These are phyloP conservation scores for Leucocoprinus leucothites DNA, from an alignment of 768 basidiomycete genomes.

Conservation along the genomic window DNA sequence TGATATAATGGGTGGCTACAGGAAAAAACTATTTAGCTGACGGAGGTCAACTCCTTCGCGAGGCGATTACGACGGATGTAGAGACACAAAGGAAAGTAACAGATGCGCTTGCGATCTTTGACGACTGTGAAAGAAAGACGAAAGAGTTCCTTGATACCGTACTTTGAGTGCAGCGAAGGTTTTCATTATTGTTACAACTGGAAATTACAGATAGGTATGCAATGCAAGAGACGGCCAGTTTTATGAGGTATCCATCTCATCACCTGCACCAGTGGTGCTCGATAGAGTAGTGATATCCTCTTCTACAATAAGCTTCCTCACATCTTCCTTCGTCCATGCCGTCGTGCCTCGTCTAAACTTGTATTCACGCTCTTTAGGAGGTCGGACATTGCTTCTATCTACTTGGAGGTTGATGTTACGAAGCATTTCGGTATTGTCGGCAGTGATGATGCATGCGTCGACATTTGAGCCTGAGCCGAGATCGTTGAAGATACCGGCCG, in stretches of 20 bases:
- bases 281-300: conserved; percentile 59
- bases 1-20: neutral
- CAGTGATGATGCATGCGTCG: conserved; percentile 94
- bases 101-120: conserved; percentile 44
- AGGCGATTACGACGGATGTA: conserved; percentile 32
- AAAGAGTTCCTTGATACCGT: conserved; percentile 22
- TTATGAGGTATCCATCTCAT: conserved; percentile 83
- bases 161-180: neutral
- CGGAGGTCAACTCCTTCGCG: conserved; percentile 27
- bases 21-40: conserved; percentile 36
- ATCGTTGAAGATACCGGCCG: conserved; percentile 99
- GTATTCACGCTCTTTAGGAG: conserved; percentile 69
- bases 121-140: conserved; percentile 37
- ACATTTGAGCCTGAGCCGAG: conserved; percentile 98
- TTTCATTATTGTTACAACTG: neutral
- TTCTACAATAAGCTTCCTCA: conserved; percentile 66
- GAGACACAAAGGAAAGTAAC: conserved; percentile 40
- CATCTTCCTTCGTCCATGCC: conserved; percentile 78
- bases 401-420: conserved; percentile 87
- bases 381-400: conserved; percentile 57
- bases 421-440: conserved; percentile 83
- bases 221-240: neutral
- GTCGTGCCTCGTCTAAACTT: conserved; percentile 86
- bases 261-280: conserved; percentile 31
- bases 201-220: neutral